phyloP scores from a whole-genome alignment of 331 rosid genomes.

The Cydonia oblonga region DNA sequence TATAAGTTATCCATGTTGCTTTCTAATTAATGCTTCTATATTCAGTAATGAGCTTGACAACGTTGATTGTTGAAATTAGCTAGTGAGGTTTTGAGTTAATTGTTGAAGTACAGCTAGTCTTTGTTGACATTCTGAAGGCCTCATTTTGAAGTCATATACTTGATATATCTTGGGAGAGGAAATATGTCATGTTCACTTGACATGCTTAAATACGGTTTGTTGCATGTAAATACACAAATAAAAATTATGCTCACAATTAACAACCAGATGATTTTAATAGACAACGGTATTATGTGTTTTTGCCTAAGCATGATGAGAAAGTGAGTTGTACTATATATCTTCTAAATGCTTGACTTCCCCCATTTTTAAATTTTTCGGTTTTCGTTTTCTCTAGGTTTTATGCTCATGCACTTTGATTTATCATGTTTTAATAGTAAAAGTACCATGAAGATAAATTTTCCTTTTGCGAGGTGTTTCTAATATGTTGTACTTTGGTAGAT shows the following conservation, averaged over 20 bases:
- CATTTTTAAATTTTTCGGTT: too few relatives aligned
- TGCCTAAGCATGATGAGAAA: too few relatives aligned
- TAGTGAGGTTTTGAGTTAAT: neutral
- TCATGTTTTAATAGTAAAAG: neutral
- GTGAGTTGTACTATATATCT: too few relatives aligned
- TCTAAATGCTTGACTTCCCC: too few relatives aligned
- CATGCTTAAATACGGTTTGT: neutral
- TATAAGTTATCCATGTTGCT: neutral
- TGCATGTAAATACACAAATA: neutral
- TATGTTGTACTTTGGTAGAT: too few relatives aligned
- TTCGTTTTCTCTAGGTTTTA: too few relatives aligned
- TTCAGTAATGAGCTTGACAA: neutral
- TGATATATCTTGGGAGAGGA: neutral
- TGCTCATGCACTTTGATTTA: too few relatives aligned
- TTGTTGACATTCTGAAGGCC: neutral
- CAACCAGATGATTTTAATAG: neutral
- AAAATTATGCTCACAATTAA: neutral
- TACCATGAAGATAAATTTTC: neutral
- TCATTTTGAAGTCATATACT: neutral
- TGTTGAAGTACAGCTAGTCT: neutral
- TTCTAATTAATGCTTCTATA: neutral
- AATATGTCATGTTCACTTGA: neutral
- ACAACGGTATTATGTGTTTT: too few relatives aligned
- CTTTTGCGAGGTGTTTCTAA: neutral
- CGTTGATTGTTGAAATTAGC: neutral